Evolutionary conservation across 257 asterid genomes (phyloP), one percentile per base, ranked within the genome.

Genomic region (Solanum pimpinellifolium): DNA sequence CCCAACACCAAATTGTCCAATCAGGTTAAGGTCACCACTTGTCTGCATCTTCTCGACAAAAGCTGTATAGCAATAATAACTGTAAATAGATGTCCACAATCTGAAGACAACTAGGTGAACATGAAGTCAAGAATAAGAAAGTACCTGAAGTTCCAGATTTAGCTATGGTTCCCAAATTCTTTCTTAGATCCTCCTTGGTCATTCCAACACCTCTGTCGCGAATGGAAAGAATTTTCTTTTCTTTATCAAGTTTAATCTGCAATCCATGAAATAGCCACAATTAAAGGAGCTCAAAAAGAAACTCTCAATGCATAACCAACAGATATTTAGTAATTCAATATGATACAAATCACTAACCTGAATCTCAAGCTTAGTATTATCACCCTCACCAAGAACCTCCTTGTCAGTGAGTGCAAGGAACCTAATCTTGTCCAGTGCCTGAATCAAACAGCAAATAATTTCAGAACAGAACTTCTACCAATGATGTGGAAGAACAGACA

Each of bases 1-100:
- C 73, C 99, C 99, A 90, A 96, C 99, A 91, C 99, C 98, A 90
- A 96, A 96, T 90, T 96, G 99, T 85, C 99, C 99, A 88, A 96
- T 96, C 83, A 96, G 98, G 89, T 96, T 96, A 65, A 96, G 95
- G 88, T 96, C 99, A 18, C 99, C 99, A 80, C 98, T 93, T 31
- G 97, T 93, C 88, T 96, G 98, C 99, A 97, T 97, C 89, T 97
- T 97, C 89, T 97, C 99, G 74, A 97, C 99, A 92, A 97, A 97
- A 83, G 99, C 99, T 95, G 95, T 44, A 89, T 11, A 85, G 23
- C 82, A 83, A 77, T 20, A 91, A 84, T 56, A 75, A 44, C 60
- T 35, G 37, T 87, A 60, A 82, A 75, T 77, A 29, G 14, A 16
- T 59, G 44, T 60, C 14, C 31, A 74, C 33, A 74, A 20, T 74